Evolutionary conservation across 441 rosid genomes (phyloP), one percentile per base, ranked within the genome.

Genomic region (Euphorbia schlechtendalii): DNA sequence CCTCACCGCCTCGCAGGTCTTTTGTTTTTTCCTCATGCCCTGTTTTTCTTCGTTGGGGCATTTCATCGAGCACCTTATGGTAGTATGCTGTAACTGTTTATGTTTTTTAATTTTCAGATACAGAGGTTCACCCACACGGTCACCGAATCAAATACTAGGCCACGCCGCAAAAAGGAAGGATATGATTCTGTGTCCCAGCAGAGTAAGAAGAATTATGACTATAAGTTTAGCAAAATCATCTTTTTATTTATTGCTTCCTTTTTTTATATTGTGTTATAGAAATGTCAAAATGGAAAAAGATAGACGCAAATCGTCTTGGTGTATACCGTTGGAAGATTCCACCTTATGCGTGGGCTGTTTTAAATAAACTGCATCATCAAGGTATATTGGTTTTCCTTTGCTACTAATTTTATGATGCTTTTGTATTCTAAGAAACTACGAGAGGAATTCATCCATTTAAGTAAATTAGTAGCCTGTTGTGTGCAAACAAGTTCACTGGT

Each of bases 251-350:
- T 38, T 34, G 66, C 1, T 52, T 41, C n/a, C n/a, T n/a, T n/a
- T 25, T 27, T 55, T 27, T 65, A 82, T 79, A 73, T 20, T 30
- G 49, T 58, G 57, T 56, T 77, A 79, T 82, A 71, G 87, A 84
- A 67, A 68, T 61, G 66, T 86, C 87, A 0, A 85, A 84, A 54
- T 94, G 96, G 93, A 84, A 75, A 72, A 89, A 75, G 57, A 57
- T 86, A 48, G 76, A 79, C 59, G 82, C 92, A 10, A 73, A 69
- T 66, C 64, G 20, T 27, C 63, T 73, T 67, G 96, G 98, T 27
- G 71, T 91, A 45, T 60, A 54, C 13, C 55, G 70, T 60, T 72
- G 75, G 25, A 77, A 73, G 89, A 81, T 94, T 73, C 87, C 98
- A 0, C 20, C 64, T 1, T 64, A 75, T 3, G 66, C 97, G 36